Conservation (phyloP, 768 basidiomycete genomes). For the Rhizopogon vesiculosus region DNA sequence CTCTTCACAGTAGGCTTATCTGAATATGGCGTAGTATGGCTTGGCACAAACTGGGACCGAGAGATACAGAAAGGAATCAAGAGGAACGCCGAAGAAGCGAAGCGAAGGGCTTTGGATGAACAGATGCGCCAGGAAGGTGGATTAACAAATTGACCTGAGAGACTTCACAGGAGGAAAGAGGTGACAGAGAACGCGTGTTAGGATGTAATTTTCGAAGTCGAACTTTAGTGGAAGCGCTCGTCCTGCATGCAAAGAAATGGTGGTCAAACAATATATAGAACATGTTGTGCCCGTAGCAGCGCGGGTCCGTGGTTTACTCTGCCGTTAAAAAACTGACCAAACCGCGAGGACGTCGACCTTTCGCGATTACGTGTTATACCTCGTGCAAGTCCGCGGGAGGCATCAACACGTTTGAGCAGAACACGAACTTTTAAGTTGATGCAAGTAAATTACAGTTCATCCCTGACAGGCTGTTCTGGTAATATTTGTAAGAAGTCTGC, state of each 20-base stretch:
- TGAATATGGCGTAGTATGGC: constrained; percentile 60
- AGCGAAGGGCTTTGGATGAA: constrained; percentile 21
- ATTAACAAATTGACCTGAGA: constrained; percentile 14
- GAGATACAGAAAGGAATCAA: constrained; percentile 37
- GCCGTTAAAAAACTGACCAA: background rate
- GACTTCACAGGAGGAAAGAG: background rate
- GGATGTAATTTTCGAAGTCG: background rate
- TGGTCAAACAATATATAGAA: background rate
- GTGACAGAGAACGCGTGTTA: constrained; percentile 1
- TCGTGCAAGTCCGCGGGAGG: background rate
- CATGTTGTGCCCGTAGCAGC: background rate
- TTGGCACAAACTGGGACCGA: constrained; percentile 44
- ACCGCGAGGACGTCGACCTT: background rate
- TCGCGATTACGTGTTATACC: background rate
- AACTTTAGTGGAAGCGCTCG: background rate
- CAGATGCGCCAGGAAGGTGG: constrained; percentile 6
- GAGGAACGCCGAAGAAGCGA: constrained; percentile 30
- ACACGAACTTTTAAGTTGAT: background rate
- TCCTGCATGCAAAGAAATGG: background rate
- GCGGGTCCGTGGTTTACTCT: background rate
- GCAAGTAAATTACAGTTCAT: constrained; percentile 20
- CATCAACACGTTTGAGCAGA: background rate
- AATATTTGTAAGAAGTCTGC: constrained; percentile 42
- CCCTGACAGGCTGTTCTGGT: constrained; percentile 32
- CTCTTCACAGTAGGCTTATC: constrained; percentile 67